These are phyloP conservation scores for Septoria petroselini DNA, from an alignment of 2,329 filamentous ascomycete genomes.

Conservation along the genomic window DNA sequence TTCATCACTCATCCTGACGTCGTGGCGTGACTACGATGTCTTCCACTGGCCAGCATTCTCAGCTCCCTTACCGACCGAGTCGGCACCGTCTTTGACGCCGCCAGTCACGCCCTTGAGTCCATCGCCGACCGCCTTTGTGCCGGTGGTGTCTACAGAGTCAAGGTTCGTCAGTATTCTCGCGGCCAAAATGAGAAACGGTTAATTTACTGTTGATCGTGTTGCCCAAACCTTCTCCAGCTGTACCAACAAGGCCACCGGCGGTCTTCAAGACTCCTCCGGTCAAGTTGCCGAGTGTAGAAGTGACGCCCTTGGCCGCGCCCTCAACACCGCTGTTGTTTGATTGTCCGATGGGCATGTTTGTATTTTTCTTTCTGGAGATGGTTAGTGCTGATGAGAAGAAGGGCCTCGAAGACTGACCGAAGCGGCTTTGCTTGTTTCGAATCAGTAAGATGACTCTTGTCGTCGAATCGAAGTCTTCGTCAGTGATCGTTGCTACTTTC, in stretches of 20 bases:
- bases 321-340: slow-evolving; percentile 27
- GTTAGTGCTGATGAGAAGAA: slow-evolving; percentile 27
- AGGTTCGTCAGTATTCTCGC: background rate
- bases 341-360: slow-evolving; percentile 17
- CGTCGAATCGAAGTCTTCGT: too few relatives aligned
- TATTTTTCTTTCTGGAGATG: slow-evolving; percentile 17
- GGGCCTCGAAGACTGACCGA: slow-evolving; percentile 11
- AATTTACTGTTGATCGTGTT: slow-evolving; percentile 44
- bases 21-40: slow-evolving; percentile 25
- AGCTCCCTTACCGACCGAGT: slow-evolving; percentile 44
- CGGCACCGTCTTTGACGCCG: slow-evolving; percentile 46
- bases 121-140: slow-evolving; percentile 45
- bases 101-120: slow-evolving; percentile 44
- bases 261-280: slow-evolving; percentile 55
- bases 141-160: slow-evolving; percentile 38
- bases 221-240: slow-evolving; percentile 45
- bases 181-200: background rate
- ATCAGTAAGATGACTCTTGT: too few relatives aligned
- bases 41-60: slow-evolving; percentile 50
- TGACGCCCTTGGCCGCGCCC: slow-evolving; percentile 35
- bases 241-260: slow-evolving; percentile 52
- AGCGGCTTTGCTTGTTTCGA: too few relatives aligned
- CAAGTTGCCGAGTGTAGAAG: slow-evolving; percentile 48
- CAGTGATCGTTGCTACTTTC: too few relatives aligned
- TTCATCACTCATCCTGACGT: too few relatives aligned